These are phyloP conservation scores for Penicillium italicum DNA, from an alignment of 2,329 filamentous ascomycete genomes.

Conservation along the genomic window DNA sequence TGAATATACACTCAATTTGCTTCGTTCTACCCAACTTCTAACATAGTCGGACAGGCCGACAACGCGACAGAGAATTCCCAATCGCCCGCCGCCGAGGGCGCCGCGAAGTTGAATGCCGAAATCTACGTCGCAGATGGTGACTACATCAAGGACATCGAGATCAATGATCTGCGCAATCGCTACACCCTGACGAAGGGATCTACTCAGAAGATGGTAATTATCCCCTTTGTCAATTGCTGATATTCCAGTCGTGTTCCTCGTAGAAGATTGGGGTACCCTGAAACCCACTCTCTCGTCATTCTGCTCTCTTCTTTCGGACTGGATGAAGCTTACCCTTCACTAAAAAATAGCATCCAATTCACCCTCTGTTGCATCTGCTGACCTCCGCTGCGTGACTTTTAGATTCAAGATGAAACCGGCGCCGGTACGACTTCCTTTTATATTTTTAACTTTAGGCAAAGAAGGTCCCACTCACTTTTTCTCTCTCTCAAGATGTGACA, in stretches of 20 bases:
- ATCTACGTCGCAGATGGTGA: constrained; percentile 96
- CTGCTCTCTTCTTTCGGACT: constrained; percentile 47
- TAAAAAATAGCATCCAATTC: constrained; percentile 54
- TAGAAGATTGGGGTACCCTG: constrained; percentile 32
- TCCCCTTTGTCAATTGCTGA: constrained; percentile 66
- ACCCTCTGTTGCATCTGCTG: constrained; percentile 86
- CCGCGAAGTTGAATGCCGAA: constrained; percentile 70
- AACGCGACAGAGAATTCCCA: constrained; percentile 56
- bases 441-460: constrained; percentile 45
- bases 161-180: constrained; percentile 94
- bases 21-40: constrained; percentile 6
- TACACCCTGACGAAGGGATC: constrained; percentile 96
- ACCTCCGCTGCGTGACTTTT: constrained; percentile 80
- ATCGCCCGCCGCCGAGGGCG: constrained; percentile 47
- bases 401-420: constrained; percentile 99
- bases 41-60: constrained; percentile 34
- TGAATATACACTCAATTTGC: constrained; percentile 33
- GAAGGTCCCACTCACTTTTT: constrained; percentile 57
- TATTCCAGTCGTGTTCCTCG: constrained; percentile 49
- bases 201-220: constrained; percentile 99
- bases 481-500: constrained; percentile 78
- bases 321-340: constrained; percentile 66
- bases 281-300: constrained; percentile 28
- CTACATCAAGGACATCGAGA: constrained; percentile 97
- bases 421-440: constrained; percentile 76